Percentiles rank a stretch among this genome's conserved stretches.
Conservation (phyloP, 2,329 filamentous ascomycete species). For the Phyllosticta ampelicida region DNA sequence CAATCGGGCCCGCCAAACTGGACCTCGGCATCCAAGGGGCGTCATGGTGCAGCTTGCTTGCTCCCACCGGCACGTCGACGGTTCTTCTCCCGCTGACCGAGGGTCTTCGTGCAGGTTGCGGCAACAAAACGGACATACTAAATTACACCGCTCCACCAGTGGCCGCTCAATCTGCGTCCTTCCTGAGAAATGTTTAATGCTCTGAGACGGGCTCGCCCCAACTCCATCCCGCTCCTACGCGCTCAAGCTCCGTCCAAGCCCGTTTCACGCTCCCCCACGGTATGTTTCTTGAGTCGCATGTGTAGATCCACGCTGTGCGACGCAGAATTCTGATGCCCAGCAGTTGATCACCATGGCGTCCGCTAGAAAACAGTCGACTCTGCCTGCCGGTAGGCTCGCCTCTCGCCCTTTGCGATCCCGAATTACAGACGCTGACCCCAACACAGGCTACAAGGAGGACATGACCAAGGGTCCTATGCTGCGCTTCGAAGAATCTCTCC, state of each 20-base stretch:
- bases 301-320: background rate
- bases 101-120: background rate
- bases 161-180: background rate
- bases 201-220: conserved; percentile 27
- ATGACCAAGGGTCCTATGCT: conserved; percentile 69
- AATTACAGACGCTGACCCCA: conserved; percentile 2
- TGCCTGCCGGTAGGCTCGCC: conserved; percentile 34
- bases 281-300: conserved; percentile 12
- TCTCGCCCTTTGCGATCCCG: conserved; percentile 13
- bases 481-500: conserved; percentile 77
- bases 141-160: background rate
- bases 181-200: conserved; percentile 28
- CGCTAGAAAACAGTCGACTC: conserved; percentile 30
- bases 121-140: background rate
- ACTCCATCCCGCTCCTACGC: conserved; percentile 25
- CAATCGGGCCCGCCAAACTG: background rate
- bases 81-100: conserved; percentile 10
- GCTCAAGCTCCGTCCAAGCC: conserved; percentile 17
- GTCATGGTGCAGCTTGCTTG: background rate
- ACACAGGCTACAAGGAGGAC: conserved; percentile 66
- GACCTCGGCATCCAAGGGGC: conserved; percentile 2
- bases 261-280: conserved; percentile 20
- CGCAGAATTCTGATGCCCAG: background rate
- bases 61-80: background rate
- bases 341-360: conserved; percentile 28